These are phyloP conservation scores for Cystobasidium pallidum DNA, from an alignment of 1,284 basidiomycete species.

Conservation along the genomic window DNA sequence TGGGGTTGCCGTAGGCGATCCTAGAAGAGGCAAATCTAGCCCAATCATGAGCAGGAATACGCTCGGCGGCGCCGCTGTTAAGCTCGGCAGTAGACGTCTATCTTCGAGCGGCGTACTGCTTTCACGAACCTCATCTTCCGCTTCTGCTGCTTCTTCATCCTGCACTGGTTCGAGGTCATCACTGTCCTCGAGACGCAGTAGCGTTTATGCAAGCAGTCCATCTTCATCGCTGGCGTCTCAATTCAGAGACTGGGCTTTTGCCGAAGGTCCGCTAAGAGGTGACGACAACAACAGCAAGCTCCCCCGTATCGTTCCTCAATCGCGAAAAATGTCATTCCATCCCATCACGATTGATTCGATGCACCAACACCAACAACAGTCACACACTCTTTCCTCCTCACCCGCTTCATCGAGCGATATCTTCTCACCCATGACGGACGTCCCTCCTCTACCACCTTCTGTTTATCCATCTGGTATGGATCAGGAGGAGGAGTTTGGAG, in stretches of 20 bases:
- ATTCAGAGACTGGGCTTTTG: slow-evolving; percentile 5
- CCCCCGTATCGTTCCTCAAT: background rate
- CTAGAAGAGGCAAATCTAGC: slow-evolving; percentile 9
- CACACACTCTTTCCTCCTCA: background rate
- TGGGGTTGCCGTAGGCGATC: background rate
- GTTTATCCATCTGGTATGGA: background rate
- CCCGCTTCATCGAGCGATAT: slow-evolving; percentile 2
- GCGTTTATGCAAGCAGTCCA: background rate
- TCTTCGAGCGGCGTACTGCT: background rate
- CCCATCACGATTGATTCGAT: background rate
- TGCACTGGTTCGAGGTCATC: background rate
- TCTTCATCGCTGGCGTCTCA: slow-evolving; percentile 7
- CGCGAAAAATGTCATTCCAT: slow-evolving; percentile 1
- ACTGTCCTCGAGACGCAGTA: slow-evolving; percentile 2
- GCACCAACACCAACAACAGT: background rate
- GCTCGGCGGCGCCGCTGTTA: background rate
- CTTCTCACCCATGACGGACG: slow-evolving; percentile 10
- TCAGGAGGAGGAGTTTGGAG: background rate
- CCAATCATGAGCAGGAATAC: background rate
- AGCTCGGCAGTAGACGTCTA: background rate
- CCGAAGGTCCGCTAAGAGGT: background rate
- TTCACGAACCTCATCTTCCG: slow-evolving; percentile 4
- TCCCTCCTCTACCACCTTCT: background rate
- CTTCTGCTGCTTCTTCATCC: slow-evolving; percentile 14
- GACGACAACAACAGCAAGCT: background rate